These are phyloP conservation scores for Botryotinia narcissicola DNA, from an alignment of 2,329 filamentous ascomycete species.

Conservation along the genomic window DNA sequence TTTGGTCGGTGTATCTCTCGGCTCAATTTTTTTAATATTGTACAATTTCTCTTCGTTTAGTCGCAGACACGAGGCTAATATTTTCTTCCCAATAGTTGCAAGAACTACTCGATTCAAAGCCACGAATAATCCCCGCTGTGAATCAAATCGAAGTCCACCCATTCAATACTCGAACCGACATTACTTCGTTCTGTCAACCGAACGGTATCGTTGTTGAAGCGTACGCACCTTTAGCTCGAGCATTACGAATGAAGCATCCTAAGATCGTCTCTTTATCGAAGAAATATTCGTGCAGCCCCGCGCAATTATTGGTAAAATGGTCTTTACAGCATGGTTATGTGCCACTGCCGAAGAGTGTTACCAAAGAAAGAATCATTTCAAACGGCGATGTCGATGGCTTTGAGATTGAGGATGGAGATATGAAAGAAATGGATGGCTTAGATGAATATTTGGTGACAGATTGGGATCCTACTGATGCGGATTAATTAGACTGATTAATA, in stretches of 20 bases:
- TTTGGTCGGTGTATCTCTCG: background rate
- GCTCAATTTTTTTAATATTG: no score
- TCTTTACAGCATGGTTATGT: slow-evolving; percentile 72
- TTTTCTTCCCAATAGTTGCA: slow-evolving; percentile 26
- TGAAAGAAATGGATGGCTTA: slow-evolving; percentile 59
- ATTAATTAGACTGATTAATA: slow-evolving; percentile 23
- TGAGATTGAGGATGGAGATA: slow-evolving; percentile 60
- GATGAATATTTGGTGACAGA: slow-evolving; percentile 74
- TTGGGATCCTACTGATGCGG: slow-evolving; percentile 51
- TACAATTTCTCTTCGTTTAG: background rate
- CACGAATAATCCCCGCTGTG: slow-evolving; percentile 62
- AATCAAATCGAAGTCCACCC: slow-evolving; percentile 84
- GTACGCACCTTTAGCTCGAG: slow-evolving; percentile 74
- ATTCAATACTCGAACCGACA: slow-evolving; percentile 71
- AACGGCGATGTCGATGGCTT: slow-evolving; percentile 63
- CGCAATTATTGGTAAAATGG: slow-evolving; percentile 76
- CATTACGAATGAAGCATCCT: slow-evolving; percentile 66
- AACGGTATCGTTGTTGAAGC: slow-evolving; percentile 72
- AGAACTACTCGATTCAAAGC: slow-evolving; percentile 37
- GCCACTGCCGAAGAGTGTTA: slow-evolving; percentile 70
- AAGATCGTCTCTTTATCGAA: slow-evolving; percentile 59
- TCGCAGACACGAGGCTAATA: background rate
- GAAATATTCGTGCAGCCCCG: slow-evolving; percentile 68
- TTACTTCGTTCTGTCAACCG: slow-evolving; percentile 63
- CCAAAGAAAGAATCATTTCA: slow-evolving; percentile 58